Percentiles rank a stretch among this genome's conserved stretches.
phyloP scores from a whole-genome alignment of 352 stramenopile genomes.

The Phytophthora pinifolia region DNA sequence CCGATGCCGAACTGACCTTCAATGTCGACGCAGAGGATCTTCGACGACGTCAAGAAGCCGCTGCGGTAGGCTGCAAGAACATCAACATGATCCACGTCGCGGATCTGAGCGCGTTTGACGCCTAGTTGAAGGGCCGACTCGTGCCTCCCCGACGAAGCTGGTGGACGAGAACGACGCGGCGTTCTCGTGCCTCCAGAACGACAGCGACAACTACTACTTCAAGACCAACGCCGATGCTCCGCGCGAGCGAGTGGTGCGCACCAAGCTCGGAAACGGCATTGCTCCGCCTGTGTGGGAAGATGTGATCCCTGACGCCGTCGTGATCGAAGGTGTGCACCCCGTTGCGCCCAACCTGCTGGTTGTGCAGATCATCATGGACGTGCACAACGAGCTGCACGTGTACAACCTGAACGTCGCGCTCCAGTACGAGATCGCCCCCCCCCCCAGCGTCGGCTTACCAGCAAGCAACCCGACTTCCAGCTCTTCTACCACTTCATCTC shows the following conservation, averaged over 20 bases:
- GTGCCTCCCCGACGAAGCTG: slow-evolving; percentile 60
- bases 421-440: slow-evolving; percentile 68
- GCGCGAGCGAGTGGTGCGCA: slow-evolving; percentile 73
- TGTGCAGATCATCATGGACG: slow-evolving; percentile 81
- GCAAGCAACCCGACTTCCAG: slow-evolving; percentile 71
- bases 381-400: slow-evolving; percentile 76
- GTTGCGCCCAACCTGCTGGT: slow-evolving; percentile 71
- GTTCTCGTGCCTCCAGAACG: slow-evolving; percentile 88
- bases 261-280: slow-evolving; percentile 33
- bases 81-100: slow-evolving; percentile 87
- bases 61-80: slow-evolving; percentile 87
- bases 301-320: slow-evolving; percentile 70
- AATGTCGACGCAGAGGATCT: slow-evolving; percentile 65
- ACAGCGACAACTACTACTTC: slow-evolving; percentile 88
- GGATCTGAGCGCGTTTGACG: slow-evolving; percentile 50
- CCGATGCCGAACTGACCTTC: slow-evolving; percentile 72
- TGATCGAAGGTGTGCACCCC: slow-evolving; percentile 76
- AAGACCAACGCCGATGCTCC: slow-evolving; percentile 82
- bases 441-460: slow-evolving; percentile 70
- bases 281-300: slow-evolving; percentile 60
- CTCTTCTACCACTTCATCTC: slow-evolving; percentile 91
- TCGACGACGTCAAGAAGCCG: slow-evolving; percentile 76
- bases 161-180: slow-evolving; percentile 86
- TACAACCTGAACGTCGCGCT: slow-evolving; percentile 77
- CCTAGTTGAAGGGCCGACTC: slow-evolving; percentile 41